Conservation (phyloP, 345 rosid species). For the Kernera saxatilis region DNA sequence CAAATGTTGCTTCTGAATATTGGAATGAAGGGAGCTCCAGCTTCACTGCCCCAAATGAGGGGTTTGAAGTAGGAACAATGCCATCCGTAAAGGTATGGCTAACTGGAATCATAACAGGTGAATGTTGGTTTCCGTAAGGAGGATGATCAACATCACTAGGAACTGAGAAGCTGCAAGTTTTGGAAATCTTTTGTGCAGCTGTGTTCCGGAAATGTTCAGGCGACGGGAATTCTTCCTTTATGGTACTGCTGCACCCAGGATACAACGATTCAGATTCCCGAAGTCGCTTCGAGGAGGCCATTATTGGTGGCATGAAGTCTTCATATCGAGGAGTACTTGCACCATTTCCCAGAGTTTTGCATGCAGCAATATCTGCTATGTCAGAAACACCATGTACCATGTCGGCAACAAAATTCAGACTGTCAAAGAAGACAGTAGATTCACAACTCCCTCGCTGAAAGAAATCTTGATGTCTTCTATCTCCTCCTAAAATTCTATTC, state of each 20-base stretch:
- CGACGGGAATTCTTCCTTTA: constrained; percentile 42
- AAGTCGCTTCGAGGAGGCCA: constrained; percentile 51
- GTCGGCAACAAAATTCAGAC: constrained; percentile 41
- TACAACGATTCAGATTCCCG: constrained; percentile 46
- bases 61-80: constrained; percentile 78
- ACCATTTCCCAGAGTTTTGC: constrained; percentile 46
- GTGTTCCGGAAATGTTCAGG: constrained; percentile 49
- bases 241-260: constrained; percentile 39
- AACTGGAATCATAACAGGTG: constrained; percentile 49
- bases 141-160: constrained; percentile 54
- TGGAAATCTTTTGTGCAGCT: constrained; percentile 33
- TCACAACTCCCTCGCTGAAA: constrained; percentile 49
- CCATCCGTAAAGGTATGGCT: constrained; percentile 76
- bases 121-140: constrained; percentile 34
- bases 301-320: constrained; percentile 42
- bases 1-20: constrained; percentile 65
- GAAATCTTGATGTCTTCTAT: constrained; percentile 41
- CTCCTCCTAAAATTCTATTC: constrained; percentile 31
- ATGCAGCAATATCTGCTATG: constrained; percentile 43
- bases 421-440: constrained; percentile 61
- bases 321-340: constrained; percentile 49
- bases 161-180: constrained; percentile 37
- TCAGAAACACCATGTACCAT: constrained; percentile 52
- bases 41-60: constrained; percentile 66
- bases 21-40: constrained; percentile 99